Evolutionary conservation across 2,329 filamentous ascomycete genomes (phyloP).

Genomic region (Hypoxylon sp.): DNA sequence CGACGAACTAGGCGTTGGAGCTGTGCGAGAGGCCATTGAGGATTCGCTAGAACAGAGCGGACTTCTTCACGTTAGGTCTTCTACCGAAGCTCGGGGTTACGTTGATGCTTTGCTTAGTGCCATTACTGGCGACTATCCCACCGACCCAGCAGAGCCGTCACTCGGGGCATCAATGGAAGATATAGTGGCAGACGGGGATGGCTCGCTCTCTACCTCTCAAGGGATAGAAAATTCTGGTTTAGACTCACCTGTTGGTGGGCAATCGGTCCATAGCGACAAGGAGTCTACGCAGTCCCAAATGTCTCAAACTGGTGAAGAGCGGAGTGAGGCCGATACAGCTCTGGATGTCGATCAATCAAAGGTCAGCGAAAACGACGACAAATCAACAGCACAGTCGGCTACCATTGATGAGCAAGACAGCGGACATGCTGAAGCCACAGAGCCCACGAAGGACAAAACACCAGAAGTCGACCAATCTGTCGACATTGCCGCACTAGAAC

Average conservation of each 20-base stretch:
- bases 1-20: conserved; percentile 60
- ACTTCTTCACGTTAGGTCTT: conserved; percentile 55
- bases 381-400: not conserved
- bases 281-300: conserved; percentile 1
- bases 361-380: not conserved
- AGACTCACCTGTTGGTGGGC: conserved; percentile 1
- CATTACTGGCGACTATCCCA: conserved; percentile 48
- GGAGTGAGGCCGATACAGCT: not conserved
- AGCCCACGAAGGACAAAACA: not conserved
- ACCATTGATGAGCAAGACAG: not conserved
- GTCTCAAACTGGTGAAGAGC: not conserved
- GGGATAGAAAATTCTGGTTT: not conserved
- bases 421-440: not conserved
- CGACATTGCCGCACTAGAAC: not conserved
- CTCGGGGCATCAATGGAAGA: not conserved
- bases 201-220: not conserved
- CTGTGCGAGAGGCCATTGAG: conserved; percentile 62
- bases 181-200: conserved; percentile 10
- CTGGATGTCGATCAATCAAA: not conserved
- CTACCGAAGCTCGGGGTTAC: conserved; percentile 56
- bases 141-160: conserved; percentile 14
- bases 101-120: conserved; percentile 60
- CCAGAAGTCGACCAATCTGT: not conserved
- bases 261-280: not conserved
- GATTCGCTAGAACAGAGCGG: conserved; percentile 64